Conservation (phyloP, 2,329 filamentous ascomycete genomes). For the Lomentospora prolificans region DNA sequence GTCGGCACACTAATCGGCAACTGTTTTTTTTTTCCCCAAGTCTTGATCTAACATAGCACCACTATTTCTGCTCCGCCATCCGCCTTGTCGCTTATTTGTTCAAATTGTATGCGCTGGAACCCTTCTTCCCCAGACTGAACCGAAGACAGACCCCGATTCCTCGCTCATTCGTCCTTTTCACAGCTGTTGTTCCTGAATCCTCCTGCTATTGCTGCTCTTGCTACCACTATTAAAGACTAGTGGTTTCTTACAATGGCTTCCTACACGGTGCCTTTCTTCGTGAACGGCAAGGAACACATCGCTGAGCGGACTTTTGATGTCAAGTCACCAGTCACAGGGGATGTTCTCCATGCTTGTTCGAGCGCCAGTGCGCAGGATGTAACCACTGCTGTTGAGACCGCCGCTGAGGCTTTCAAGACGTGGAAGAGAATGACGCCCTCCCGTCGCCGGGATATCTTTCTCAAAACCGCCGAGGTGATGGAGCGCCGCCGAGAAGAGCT, state of each 20-base stretch:
- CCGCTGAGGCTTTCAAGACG: conserved; percentile 55
- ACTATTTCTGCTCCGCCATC: too few species aligned
- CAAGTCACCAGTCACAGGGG: conserved; percentile 41
- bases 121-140: too few species aligned
- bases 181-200: too few species aligned
- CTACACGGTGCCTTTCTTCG: conserved; percentile 27
- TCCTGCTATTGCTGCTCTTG: background rate
- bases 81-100: too few species aligned
- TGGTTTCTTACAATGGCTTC: background rate
- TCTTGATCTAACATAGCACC: too few species aligned
- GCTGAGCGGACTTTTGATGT: conserved; percentile 44
- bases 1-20: background rate
- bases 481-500: conserved; percentile 51
- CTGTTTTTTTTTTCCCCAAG: too few species aligned
- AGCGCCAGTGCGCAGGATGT: conserved; percentile 48
- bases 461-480: conserved; percentile 58
- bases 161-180: too few species aligned
- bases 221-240: background rate
- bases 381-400: conserved; percentile 39
- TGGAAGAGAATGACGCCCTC: conserved; percentile 57
- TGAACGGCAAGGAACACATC: conserved; percentile 32
- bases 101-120: too few species aligned
- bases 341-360: conserved; percentile 44
- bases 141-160: too few species aligned
- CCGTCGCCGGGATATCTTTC: conserved; percentile 57